These are phyloP conservation scores for Plasmodium vinckei DNA, from an alignment of 169 alveolate genomes.

Conservation along the genomic window DNA sequence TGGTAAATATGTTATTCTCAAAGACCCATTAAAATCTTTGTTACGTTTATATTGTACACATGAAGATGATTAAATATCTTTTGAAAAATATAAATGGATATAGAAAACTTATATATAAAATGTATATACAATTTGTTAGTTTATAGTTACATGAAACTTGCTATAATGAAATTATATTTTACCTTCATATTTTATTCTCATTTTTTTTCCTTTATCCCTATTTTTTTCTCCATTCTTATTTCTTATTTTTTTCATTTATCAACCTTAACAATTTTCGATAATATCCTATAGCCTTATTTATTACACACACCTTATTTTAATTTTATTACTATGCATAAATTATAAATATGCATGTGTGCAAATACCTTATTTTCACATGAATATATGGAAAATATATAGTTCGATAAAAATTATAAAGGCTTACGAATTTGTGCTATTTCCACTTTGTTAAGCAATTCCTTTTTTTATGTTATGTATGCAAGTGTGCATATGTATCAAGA, in stretches of 20 bases:
- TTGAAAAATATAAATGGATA: too few relatives aligned
- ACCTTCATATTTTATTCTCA: background rate
- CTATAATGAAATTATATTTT: too few relatives aligned
- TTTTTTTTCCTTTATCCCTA: background rate
- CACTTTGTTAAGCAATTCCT: background rate
- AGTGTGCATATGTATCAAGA: too few relatives aligned
- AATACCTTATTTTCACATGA: too few relatives aligned
- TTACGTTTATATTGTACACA: slow-evolving; percentile 89
- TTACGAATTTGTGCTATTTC: background rate
- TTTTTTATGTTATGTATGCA: background rate
- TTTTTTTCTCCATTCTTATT: background rate
- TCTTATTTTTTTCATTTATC: background rate
- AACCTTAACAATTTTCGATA: background rate
- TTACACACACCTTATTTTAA: too few relatives aligned
- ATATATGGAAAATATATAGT: background rate
- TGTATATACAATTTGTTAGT: background rate
- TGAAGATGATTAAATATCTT: slow-evolving; percentile 84
- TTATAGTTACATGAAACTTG: background rate
- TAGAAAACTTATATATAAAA: slow-evolving; percentile 11
- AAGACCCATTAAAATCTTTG: slow-evolving; percentile 92
- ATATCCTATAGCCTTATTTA: too few relatives aligned
- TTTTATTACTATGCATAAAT: too few relatives aligned
- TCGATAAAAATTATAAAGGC: background rate
- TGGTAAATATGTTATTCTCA: slow-evolving; percentile 91
- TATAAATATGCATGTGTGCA: too few relatives aligned